phyloP scores from a whole-genome alignment of 176 grass and related monocot species.

The Lolium perenne region DNA sequence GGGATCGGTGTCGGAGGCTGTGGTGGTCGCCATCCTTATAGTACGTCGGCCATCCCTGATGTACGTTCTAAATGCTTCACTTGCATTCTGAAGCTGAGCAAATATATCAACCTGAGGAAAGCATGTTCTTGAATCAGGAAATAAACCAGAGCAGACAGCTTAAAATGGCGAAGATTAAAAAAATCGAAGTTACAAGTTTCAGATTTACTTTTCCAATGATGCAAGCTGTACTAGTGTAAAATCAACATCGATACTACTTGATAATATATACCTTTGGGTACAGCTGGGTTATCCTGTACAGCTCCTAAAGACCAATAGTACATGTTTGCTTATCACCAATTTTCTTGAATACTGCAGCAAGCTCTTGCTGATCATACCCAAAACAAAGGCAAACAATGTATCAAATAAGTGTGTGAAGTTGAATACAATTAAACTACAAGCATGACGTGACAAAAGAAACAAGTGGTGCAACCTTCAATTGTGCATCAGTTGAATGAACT shows the following conservation, averaged over 20 bases:
- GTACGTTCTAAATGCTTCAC: conserved; percentile 98
- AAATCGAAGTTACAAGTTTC: not conserved
- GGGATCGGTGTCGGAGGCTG: too few species aligned
- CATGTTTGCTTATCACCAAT: conserved; percentile 99
- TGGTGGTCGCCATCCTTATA: too few species aligned
- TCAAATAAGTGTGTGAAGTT: not conserved
- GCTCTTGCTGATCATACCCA: conserved; percentile 81
- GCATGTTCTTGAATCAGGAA: conserved; percentile 21
- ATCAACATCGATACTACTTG: not conserved
- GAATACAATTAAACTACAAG: conserved; percentile 15
- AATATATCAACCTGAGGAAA: conserved; percentile 94
- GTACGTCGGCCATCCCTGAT: too few species aligned
- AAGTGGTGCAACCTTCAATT: conserved; percentile 83
- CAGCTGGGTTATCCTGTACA: conserved; percentile 94
- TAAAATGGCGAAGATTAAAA: not conserved
- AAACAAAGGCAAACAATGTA: not conserved
- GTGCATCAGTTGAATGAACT: conserved; percentile 78
- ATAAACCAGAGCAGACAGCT: not conserved
- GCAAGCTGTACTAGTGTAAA: not conserved
- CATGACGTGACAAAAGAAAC: not conserved
- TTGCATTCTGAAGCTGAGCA: conserved; percentile 98
- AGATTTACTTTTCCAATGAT: not conserved
- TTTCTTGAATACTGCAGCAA: conserved; percentile 99
- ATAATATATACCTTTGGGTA: conserved; percentile 83
- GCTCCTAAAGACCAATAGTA: conserved; percentile 92